Base-by-base conservation (phyloP, 1,284 basidiomycete genomes). In the Amylostereum areolatum region DNA sequence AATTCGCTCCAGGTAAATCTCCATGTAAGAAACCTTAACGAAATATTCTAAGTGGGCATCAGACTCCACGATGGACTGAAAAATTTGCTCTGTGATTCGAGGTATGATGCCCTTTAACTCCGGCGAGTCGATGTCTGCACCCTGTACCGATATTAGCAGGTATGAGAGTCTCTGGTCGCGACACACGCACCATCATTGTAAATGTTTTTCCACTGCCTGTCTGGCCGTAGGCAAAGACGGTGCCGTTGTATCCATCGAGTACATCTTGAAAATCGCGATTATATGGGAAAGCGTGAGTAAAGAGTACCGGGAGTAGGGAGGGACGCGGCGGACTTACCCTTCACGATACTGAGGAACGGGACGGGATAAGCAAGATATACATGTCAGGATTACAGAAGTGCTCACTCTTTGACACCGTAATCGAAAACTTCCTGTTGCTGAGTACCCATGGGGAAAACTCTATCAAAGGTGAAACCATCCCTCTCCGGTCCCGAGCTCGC, bases 1-100 rank as follows among this genome's bases (percentile, higher is more conserved):
- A 60, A 99, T 95, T 57, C 87, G 83, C 71, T 99, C 97, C 64
- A 99, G 81, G 71, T 99, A 99, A 57, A 99, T 99, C 69, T 99
- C 97, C 94, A 99, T 97, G 69, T 99, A 99, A 34, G 94, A 97
- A 48, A 99, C 97, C 72, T 99, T 99, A 67, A 99, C 97, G 51
- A 98, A 83, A 67, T 99, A 99, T 68, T 99, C 97, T 55, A 99
- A 75, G 65, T 93, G 92, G 37, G 92, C 81, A 59, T 98, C 96
- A 49, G 95, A 97, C 59, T 92, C 84, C 57, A 97, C 85, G 66
- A 99, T 99, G 48, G 92, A 94, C 55, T 94, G 89, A 66, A 99
- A 99, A 66, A 99, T 98, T 69, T 99, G 96, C 66, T 99, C 95
- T 3, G 96, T 97, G 62, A 99, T 98, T 51, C 97, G 89, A 49